phyloP scores from a whole-genome alignment of 148 eudicot genomes.

The Simmondsia chinensis region DNA sequence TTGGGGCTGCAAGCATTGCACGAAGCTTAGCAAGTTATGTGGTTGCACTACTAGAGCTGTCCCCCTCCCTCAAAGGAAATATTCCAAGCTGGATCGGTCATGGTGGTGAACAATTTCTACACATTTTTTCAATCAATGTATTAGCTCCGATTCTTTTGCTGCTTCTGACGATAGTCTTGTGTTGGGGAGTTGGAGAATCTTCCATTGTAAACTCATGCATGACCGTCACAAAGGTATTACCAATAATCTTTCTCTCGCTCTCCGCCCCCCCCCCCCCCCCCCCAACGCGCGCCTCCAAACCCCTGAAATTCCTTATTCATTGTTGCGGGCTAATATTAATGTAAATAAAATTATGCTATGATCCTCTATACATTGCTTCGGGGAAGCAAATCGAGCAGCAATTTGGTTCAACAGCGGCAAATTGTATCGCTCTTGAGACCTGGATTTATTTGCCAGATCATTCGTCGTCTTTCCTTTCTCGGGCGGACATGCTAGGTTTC shows the following conservation, averaged over 20 bases:
- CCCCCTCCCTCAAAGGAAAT: conserved; percentile 53
- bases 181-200: conserved; percentile 93
- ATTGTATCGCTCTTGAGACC: too few relatives aligned
- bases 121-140: conserved; percentile 58
- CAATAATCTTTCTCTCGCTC: too few relatives aligned
- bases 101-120: conserved; percentile 47
- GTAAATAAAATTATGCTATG: not conserved
- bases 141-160: conserved; percentile 70
- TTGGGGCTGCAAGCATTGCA: conserved; percentile 98
- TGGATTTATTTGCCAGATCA: too few relatives aligned
- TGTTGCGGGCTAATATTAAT: conserved; percentile 2
- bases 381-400: too few relatives aligned
- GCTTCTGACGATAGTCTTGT: conserved; percentile 59
- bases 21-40: conserved; percentile 84
- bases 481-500: too few relatives aligned
- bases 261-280: too few relatives aligned
- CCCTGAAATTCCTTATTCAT: too few relatives aligned
- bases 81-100: conserved; percentile 92
- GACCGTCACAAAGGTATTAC: conserved; percentile 75
- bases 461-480: too few relatives aligned
- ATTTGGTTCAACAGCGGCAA: too few relatives aligned
- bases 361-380: too few relatives aligned
- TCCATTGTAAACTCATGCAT: conserved; percentile 69
- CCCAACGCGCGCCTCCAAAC: too few relatives aligned
- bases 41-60: conserved; percentile 58